Evolutionary conservation across 495 filamentous ascomycete species (phyloP).

Genomic region (Cercophora scortea): DNA sequence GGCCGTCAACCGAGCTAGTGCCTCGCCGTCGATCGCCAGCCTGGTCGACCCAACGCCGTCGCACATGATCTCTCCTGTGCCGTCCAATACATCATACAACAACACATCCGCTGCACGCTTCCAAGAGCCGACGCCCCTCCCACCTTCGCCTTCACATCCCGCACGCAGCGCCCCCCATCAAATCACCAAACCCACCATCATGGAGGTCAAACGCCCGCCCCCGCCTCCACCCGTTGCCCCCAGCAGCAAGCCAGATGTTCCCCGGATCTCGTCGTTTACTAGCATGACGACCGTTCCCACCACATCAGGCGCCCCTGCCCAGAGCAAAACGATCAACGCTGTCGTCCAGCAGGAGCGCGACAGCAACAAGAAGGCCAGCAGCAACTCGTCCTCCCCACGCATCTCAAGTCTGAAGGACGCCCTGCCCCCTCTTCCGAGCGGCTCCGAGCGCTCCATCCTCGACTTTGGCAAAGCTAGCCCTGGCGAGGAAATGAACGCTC

Average conservation of each 20-base stretch:
- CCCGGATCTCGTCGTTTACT: slow-evolving; percentile 31
- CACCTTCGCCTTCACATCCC: slow-evolving; percentile 22
- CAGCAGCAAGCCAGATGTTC: slow-evolving; percentile 9
- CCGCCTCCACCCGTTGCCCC: slow-evolving; percentile 17
- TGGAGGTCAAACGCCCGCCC: slow-evolving; percentile 26
- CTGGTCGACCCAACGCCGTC: slow-evolving; percentile 64
- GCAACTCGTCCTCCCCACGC: slow-evolving; percentile 33
- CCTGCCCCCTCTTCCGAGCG: slow-evolving; percentile 27
- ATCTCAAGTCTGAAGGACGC: slow-evolving; percentile 32
- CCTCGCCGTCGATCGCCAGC: slow-evolving; percentile 83
- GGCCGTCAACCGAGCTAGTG: slow-evolving; percentile 60
- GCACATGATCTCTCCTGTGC: slow-evolving; percentile 34
- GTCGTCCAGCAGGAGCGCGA: slow-evolving; percentile 28
- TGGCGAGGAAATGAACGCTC: slow-evolving; percentile 46
- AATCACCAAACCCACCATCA: slow-evolving; percentile 25
- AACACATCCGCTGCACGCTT: slow-evolving; percentile 17
- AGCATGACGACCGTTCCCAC: slow-evolving; percentile 22
- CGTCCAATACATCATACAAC: slow-evolving; percentile 35
- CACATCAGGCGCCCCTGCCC: slow-evolving; percentile 9
- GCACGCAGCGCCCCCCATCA: slow-evolving; percentile 19
- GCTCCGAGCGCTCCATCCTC: slow-evolving; percentile 38
- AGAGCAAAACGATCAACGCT: slow-evolving; percentile 25
- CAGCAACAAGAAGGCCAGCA: slow-evolving; percentile 32
- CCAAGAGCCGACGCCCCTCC: slow-evolving; percentile 20
- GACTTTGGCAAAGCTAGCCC: slow-evolving; percentile 42